A percentile compares a stretch with the other conserved stretches of the same genome.
Evolutionary conservation across 306 rosid genomes (phyloP).

Genomic region (Fragaria vesca): DNA sequence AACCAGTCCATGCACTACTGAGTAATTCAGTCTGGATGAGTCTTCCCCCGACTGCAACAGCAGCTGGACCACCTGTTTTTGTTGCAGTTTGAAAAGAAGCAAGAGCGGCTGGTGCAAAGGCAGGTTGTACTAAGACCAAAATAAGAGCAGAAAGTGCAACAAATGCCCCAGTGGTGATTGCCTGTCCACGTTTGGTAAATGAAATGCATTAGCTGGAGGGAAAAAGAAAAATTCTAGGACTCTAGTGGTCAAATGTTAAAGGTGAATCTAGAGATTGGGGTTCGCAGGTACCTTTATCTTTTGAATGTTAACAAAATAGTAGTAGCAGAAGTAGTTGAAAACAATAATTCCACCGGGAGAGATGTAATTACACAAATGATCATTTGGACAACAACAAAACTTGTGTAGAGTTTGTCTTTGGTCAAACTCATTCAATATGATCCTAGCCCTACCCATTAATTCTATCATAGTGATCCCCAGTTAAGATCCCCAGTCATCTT

Average conservation of each 20-base stretch:
- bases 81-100: slow-evolving; percentile 72
- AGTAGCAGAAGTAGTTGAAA: not conserved
- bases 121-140: slow-evolving; percentile 69
- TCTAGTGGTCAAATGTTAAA: not conserved
- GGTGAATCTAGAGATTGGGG: not conserved
- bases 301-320: not conserved
- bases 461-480: not conserved
- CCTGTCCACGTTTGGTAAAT: slow-evolving; percentile 38
- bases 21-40: slow-evolving; percentile 65
- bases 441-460: not conserved
- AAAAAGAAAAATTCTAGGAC: not conserved
- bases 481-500: not conserved
- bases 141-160: slow-evolving; percentile 60
- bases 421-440: not conserved
- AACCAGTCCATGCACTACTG: slow-evolving; percentile 93
- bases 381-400: not conserved
- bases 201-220: slow-evolving; percentile 6
- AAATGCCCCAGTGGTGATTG: slow-evolving; percentile 43
- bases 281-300: not conserved
- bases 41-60: slow-evolving; percentile 60
- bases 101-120: slow-evolving; percentile 73
- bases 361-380: not conserved
- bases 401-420: not conserved
- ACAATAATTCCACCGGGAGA: not conserved
- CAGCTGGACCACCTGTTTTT: slow-evolving; percentile 55